phyloP scores from a whole-genome alignment of 495 filamentous ascomycete species.

The Neurospora sp. region DNA sequence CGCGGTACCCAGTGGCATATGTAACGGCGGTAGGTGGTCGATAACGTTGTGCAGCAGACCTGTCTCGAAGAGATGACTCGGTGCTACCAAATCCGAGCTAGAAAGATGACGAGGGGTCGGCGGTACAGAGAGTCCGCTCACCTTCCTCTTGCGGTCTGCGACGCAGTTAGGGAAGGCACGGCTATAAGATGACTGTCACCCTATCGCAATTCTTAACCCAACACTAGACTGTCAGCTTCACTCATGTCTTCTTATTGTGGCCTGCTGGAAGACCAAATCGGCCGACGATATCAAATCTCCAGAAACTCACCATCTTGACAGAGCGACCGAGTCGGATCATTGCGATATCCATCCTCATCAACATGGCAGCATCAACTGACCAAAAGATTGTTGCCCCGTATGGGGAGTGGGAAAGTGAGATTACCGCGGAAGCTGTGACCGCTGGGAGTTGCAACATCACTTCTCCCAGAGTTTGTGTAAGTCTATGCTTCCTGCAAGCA shows the following conservation, averaged over 20 bases:
- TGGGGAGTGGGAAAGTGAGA: conserved; percentile 35
- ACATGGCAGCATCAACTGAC: background rate
- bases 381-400: conserved; percentile 19
- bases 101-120: background rate
- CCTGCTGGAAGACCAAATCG: background rate
- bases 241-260: background rate
- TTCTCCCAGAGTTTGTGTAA: conserved; percentile 20
- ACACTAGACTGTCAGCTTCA: background rate
- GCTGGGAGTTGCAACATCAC: conserved; percentile 16
- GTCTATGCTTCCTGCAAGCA: background rate
- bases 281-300: background rate
- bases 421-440: conserved; percentile 30
- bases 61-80: background rate
- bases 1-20: background rate
- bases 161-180: background rate
- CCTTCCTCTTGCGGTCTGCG: background rate
- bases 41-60: background rate
- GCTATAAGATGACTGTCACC: background rate
- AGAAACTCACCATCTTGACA: background rate
- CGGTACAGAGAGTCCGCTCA: background rate
- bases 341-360: background rate
- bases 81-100: background rate
- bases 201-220: background rate
- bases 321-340: background rate
- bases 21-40: background rate